Conservation (phyloP, 1,139 yeast genomes). For the Casaregolazyma suthepensis region DNA sequence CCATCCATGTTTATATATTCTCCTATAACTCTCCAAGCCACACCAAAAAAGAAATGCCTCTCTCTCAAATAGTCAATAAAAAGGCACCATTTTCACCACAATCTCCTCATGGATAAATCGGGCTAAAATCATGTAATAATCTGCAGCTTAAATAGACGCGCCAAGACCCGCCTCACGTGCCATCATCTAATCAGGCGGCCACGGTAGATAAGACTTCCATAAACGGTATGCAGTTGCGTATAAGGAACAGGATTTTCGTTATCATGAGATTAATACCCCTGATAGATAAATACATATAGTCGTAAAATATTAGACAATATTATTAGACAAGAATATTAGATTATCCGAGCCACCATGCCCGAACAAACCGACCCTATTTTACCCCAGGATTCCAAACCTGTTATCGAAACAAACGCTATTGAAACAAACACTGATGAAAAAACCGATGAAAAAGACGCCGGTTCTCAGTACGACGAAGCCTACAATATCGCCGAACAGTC, state of each 20-base stretch:
- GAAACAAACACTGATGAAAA: no score
- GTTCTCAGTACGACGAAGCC: neutral
- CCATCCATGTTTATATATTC: neutral
- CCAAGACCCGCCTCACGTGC: neutral
- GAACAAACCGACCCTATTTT: neutral
- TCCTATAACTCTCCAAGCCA: no score
- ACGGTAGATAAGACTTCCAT: neutral
- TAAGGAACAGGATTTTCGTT: neutral
- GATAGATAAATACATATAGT: no score
- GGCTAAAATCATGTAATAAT: neutral
- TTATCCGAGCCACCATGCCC: no score
- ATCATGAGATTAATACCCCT: neutral
- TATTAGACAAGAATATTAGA: no score
- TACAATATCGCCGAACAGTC: neutral
- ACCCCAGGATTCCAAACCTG: neutral
- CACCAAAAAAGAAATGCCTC: neutral
- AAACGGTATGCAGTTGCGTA: neutral
- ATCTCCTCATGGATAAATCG: neutral
- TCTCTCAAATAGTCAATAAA: neutral
- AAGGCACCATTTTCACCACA: neutral
- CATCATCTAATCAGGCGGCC: neutral
- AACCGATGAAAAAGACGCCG: neutral
- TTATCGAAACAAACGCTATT: neutral
- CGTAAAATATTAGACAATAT: no score
- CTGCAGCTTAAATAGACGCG: neutral